Evolutionary conservation across 768 basidiomycete genomes (phyloP), one percentile per base, ranked within the genome.

Genomic region (Collybiopsis luxurians): DNA sequence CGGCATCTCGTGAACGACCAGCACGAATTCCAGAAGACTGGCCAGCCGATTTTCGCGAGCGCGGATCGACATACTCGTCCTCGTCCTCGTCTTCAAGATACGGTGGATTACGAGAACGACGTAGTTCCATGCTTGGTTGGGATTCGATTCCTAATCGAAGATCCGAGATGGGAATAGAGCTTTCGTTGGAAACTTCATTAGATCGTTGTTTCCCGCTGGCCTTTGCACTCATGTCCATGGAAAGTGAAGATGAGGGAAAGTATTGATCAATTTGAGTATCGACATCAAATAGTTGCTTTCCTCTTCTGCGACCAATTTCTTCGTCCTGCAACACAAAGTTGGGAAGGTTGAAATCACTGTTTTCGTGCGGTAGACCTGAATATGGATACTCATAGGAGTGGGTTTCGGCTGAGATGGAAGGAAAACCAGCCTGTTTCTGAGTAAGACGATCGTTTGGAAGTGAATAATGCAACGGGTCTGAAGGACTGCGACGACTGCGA

Each of bases 141-240:
- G 10, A 21, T 23, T 55, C 44, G 24, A 38, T 21, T 36, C 43
- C 44, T 27, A 55, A n/a, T 21, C 39, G 54, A 26, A 55, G 54
- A 24, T 42, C 45, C 4, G 54, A 55, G 44, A 55, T 55, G 6
- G 54, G 54, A 38, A 55, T 47, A 10, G 13, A 12, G 28, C 15
- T 19, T 9, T 28, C 26, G 19, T 47, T 44, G 12, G 30, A 30
- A 43, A 30, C 40, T 24, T 50, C 47, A 5, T 28, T 10, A 7
- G 15, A 31, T 58, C 45, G 36, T 26, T 47, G 44, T 58, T 53
- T 58, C 2, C 56, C 57, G 28, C 46, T 44, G 2, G 23, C 52
- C n/a, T 53, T 53, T 34, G 52, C 50, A 24, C 57, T 50, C 27
- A 58, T 30, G 13, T 40, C 23, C 11, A 21, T n/a, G 36, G 45